These are phyloP conservation scores for Phytopythium montanum DNA, from an alignment of 352 stramenopile genomes.

Conservation along the genomic window DNA sequence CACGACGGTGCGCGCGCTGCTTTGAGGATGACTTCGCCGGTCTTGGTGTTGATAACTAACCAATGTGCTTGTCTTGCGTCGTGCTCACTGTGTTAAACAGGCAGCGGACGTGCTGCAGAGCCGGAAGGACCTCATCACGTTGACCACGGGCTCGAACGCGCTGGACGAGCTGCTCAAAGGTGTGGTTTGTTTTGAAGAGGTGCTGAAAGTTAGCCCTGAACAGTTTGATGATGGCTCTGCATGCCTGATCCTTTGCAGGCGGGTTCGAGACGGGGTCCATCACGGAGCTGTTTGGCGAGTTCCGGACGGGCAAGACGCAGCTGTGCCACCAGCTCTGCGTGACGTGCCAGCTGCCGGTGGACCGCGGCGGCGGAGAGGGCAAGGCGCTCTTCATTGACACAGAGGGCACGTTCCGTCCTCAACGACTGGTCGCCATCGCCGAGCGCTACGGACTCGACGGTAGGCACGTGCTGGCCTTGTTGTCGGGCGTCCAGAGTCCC, in stretches of 20 bases:
- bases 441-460: conserved; percentile 97
- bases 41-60: too few species aligned
- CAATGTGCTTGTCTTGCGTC: too few species aligned
- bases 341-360: conserved; percentile 97
- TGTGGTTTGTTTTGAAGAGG: conserved; percentile 15
- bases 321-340: conserved; percentile 99
- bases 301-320: conserved; percentile 99
- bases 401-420: conserved; percentile 97
- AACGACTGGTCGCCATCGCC: conserved; percentile 96
- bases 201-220: too few species aligned
- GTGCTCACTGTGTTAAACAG: too few species aligned
- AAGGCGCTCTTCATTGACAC: conserved; percentile 99
- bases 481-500: not conserved
- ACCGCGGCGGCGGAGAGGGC: conserved; percentile 96
- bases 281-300: conserved; percentile 99
- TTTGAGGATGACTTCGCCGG: not conserved
- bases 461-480: conserved; percentile 3
- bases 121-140: conserved; percentile 91
- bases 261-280: conserved; percentile 98
- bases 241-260: conserved; percentile 43
- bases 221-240: not conserved
- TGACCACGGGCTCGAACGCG: conserved; percentile 92
- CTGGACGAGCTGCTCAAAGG: conserved; percentile 89
- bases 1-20: conserved; percentile 89
- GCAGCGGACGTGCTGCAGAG: conserved; percentile 86